Base-by-base conservation (phyloP, 2,329 filamentous ascomycete genomes). In the Penicillium aurantiogriseum region DNA sequence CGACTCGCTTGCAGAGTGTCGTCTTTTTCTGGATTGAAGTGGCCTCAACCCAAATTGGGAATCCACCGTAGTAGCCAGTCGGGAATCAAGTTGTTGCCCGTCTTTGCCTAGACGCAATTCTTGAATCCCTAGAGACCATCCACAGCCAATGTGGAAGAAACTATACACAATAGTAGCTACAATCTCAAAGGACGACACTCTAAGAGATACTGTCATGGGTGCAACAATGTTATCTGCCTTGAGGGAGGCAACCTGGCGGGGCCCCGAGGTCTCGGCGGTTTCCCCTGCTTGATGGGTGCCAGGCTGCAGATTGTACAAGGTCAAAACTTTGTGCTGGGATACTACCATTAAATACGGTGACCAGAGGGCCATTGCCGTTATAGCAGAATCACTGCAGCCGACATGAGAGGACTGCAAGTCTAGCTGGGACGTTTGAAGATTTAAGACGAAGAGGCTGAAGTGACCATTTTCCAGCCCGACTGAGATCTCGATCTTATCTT, bases 71-170 rank as follows among this genome's bases (percentile, higher is more conserved):
- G 71, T 76, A 23, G 76, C 68, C 39, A 77, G 67, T 36, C 74
- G 74, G 11, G 74, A 77, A 29, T 64, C 67, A 19, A 73, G 61
- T 54, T 73, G 71, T 39, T 73, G 75, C 7, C 83, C 83, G 46
- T 75, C 71, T 50, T 72, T 72, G 35, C 74, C 75, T n/a, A 96
- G 81, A 57, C 88, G 86, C 43, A 97, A 79, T 72, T 97, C 93
- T 72, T 97, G 93, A n/a, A 97, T 85, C 2, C 92, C 92, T 17
- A 96, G 83, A 8, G 89, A 92, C 90, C 92, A 97, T 29, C 92
- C 92, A 43, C 86, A 86, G 3, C 88, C 80, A 65, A 87, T 85
- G 2, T 89, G 89, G 17, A 88, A 87, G 63, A 95, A 86, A 0
- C 90, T 90, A 71, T 96, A 97, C 1, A 91, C 92, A 58, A 97